Percentiles rank a stretch among this genome's conserved stretches.
Evolutionary conservation across 441 rosid species (phyloP).

Genomic region (Eutrema salsugineum): DNA sequence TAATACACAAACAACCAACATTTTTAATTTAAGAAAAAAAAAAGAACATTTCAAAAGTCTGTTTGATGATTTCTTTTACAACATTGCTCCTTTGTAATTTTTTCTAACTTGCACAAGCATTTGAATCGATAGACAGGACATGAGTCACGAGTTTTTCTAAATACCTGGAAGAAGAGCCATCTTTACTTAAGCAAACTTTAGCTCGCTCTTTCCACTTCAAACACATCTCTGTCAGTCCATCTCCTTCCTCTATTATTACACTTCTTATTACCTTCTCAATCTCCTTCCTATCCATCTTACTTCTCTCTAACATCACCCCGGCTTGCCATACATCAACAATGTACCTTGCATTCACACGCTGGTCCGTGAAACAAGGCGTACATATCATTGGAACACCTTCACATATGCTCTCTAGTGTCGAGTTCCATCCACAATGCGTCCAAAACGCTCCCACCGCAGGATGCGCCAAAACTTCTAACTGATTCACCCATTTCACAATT

Average conservation of each 20-base stretch:
- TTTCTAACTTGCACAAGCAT: not conserved
- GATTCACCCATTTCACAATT: slow-evolving; percentile 47
- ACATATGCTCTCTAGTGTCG: slow-evolving; percentile 37
- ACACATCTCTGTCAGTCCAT: slow-evolving; percentile 31
- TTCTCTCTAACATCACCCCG: slow-evolving; percentile 32
- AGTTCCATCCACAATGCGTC: slow-evolving; percentile 33
- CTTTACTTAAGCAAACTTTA: slow-evolving; percentile 20
- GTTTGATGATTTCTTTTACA: not conserved
- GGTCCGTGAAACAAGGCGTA: slow-evolving; percentile 44
- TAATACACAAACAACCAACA: not conserved
- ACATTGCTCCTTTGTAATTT: not conserved
- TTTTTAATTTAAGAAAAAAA: not conserved
- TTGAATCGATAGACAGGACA: slow-evolving; percentile 12
- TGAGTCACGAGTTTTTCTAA: slow-evolving; percentile 30
- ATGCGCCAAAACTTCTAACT: slow-evolving; percentile 38
- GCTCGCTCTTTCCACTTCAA: slow-evolving; percentile 32
- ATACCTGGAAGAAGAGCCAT: slow-evolving; percentile 39
- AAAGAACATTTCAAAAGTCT: not conserved
- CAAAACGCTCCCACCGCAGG: slow-evolving; percentile 33
- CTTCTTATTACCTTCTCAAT: slow-evolving; percentile 33
- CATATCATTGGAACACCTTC: slow-evolving; percentile 57
- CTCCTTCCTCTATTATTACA: slow-evolving; percentile 30
- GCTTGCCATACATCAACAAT: slow-evolving; percentile 41
- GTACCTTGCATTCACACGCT: slow-evolving; percentile 36
- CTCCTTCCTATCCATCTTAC: slow-evolving; percentile 33